Evolutionary conservation across 192 early-diverging fungal species (phyloP).

Genomic region (Mortierella antarctica): DNA sequence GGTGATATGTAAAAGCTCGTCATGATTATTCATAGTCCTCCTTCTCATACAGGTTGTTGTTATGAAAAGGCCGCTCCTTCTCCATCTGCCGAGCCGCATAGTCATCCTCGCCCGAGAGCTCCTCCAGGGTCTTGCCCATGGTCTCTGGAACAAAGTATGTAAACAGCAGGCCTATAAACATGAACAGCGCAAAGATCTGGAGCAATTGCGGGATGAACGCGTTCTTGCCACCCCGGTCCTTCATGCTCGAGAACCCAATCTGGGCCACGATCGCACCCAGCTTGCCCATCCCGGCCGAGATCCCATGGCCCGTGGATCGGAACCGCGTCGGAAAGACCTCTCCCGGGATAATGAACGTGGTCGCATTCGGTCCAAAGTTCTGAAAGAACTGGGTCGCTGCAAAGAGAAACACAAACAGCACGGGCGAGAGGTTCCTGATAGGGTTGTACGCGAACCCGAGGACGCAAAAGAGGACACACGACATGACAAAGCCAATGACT

Average conservation of each 20-base stretch:
- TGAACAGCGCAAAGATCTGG: constrained; percentile 67
- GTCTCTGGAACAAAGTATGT: constrained; percentile 83
- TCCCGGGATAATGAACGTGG: constrained; percentile 76
- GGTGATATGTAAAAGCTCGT: not conserved
- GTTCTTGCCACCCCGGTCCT: constrained; percentile 64
- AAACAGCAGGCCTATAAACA: constrained; percentile 57
- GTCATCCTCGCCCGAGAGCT: constrained; percentile 58
- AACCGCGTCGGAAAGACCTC: constrained; percentile 74
- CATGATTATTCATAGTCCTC: constrained; percentile 18
- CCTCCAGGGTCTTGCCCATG: constrained; percentile 79
- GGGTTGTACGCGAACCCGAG: constrained; percentile 74
- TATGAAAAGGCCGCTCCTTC: constrained; percentile 9
- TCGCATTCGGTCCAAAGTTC: constrained; percentile 95
- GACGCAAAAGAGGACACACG: constrained; percentile 54
- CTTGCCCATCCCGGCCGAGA: constrained; percentile 71
- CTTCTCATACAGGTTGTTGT: constrained; percentile 20
- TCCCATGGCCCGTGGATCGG: constrained; percentile 72
- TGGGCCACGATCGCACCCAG: constrained; percentile 72
- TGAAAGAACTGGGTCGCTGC: constrained; percentile 80
- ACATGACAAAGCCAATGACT: constrained; percentile 41
- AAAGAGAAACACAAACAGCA: constrained; percentile 73
- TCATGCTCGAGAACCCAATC: constrained; percentile 65
- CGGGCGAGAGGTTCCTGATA: constrained; percentile 65
- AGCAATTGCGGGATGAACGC: constrained; percentile 59
- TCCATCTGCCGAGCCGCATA: constrained; percentile 22